phyloP scores from a whole-genome alignment of 2,329 filamentous ascomycete species.

The Fusarium cyanostomum region DNA sequence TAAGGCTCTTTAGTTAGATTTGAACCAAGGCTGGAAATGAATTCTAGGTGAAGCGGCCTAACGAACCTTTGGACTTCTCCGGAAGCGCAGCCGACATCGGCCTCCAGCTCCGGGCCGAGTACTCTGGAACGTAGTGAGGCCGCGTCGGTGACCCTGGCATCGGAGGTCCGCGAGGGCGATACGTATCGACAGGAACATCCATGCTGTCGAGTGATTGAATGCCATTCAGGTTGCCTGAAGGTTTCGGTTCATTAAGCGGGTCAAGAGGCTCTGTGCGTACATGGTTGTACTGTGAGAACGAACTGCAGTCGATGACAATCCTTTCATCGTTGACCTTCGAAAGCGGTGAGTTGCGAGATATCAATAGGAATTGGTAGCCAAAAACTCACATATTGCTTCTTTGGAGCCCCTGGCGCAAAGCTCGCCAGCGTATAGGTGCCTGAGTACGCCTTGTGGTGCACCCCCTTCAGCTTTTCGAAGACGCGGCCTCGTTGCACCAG shows the following conservation, averaged over 20 bases:
- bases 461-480: constrained; percentile 2
- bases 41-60: not conserved
- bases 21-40: no score
- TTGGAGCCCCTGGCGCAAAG: not conserved
- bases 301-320: not conserved
- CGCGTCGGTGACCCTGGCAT: not conserved
- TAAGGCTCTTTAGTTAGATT: not conserved
- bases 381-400: not conserved
- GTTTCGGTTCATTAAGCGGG: not conserved
- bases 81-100: not conserved
- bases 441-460: constrained; percentile 3
- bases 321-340: constrained; percentile 5
- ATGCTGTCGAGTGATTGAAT: not conserved
- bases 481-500: not conserved
- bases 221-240: not conserved
- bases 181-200: no score
- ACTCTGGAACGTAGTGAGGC: not conserved
- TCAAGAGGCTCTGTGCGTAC: not conserved
- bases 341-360: not conserved
- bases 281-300: not conserved
- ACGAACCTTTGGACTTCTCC: not conserved
- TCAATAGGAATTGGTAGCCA: not conserved
- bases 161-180: not conserved
- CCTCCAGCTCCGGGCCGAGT: not conserved
- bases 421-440: not conserved